Evolutionary conservation across 495 filamentous ascomycete genomes (phyloP), one percentile per base, ranked within the genome.

Genomic region (Penicillium tannophilum): DNA sequence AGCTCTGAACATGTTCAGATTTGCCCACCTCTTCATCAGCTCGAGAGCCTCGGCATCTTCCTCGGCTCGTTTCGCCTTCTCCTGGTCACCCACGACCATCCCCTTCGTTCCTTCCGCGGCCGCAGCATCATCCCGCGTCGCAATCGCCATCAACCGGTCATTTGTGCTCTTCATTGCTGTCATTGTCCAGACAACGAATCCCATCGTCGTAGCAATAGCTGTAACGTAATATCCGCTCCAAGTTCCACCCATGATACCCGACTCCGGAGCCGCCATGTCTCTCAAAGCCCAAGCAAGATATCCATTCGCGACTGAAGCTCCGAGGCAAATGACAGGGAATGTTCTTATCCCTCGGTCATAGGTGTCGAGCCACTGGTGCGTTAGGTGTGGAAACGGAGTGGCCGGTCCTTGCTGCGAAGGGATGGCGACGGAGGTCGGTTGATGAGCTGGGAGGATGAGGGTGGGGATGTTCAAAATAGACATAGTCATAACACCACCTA

Each of bases 181-280:
- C 1, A 72, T n/a, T 8, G 72, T 76, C 53, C 59, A 78, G 16
- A 73, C 72, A 2, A 69, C 49, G 39, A 74, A 72, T 14, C 63
- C 60, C 59, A 74, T 45, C 14, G 72, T 76, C 10, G 60, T 46
- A 24, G 53, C 46, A 3, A 63, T 58, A 4, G 72, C 70, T n/a
- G 58, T 56, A 23, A 64, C 39, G 53, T 72, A 73, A 23, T 53
- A 56, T 2, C 52, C 53, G 28, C 60, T 65, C 65, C 52, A 60
- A 31, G 58, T 61, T 14, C 17, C 56, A 2, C 55, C 53, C 6
- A 57, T 6, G 1, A 41, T 44, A 30, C 20, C 50, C 16, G 62
- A 58, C 24, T 41, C 49, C 4, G 49, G 49, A 2, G 24, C 59
- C 16, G 52, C 54, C 16, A 31, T 54, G 39, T 52, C 61, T 8